Evolutionary conservation across 2,329 filamentous ascomycete species (phyloP).

Genomic region (Scytalidium sp.): DNA sequence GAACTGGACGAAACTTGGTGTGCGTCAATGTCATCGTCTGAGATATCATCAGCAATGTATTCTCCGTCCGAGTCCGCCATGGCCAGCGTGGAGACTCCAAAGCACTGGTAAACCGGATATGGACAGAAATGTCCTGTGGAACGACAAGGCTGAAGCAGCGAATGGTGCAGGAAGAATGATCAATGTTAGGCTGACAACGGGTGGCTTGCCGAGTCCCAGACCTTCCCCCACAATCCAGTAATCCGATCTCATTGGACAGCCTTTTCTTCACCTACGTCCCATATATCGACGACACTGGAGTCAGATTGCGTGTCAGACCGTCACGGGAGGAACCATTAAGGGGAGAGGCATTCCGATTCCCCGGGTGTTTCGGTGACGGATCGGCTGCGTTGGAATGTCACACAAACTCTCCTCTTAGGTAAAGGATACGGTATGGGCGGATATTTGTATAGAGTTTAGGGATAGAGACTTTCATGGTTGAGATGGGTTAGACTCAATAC

Average conservation of each 20-base stretch:
- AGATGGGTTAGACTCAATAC: background rate
- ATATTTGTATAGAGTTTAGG: too few relatives aligned
- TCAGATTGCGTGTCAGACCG: too few relatives aligned
- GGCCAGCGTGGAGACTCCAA: conserved; percentile 7
- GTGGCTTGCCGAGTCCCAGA: background rate
- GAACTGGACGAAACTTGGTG: conserved; percentile 13
- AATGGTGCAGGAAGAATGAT: background rate
- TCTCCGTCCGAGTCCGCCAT: conserved; percentile 76
- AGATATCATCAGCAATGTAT: conserved; percentile 60
- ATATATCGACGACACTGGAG: background rate
- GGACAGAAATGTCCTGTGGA: background rate
- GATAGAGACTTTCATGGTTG: background rate
- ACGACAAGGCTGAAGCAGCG: conserved; percentile 4
- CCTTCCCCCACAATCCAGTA: too few relatives aligned
- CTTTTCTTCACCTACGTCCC: background rate
- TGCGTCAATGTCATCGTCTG: conserved; percentile 59
- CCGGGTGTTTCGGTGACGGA: too few relatives aligned
- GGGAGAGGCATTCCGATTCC: background rate
- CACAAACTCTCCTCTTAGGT: too few relatives aligned
- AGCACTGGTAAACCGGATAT: background rate
- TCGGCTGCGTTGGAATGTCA: too few relatives aligned
- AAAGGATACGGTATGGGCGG: too few relatives aligned
- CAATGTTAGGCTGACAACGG: background rate
- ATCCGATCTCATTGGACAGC: background rate
- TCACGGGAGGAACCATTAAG: background rate